Percentiles rank a stretch among this genome's conserved stretches.
Evolutionary conservation across 805 yeast genomes (phyloP).

Genomic region (Wickerhamiella spandovensis): DNA sequence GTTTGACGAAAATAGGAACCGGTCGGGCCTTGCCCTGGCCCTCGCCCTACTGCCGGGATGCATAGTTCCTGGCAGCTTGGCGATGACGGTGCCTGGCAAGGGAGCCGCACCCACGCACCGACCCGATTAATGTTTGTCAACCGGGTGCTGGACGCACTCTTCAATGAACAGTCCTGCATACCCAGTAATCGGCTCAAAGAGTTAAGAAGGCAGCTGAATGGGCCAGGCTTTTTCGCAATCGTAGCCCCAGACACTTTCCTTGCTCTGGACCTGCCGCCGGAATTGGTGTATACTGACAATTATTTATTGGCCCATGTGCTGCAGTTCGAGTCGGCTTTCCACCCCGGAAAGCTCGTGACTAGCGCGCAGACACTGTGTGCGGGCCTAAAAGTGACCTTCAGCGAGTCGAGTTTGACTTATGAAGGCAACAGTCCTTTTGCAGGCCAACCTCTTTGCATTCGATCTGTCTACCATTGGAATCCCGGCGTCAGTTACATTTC

Average conservation of each 20-base stretch:
- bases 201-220: constrained; percentile 5
- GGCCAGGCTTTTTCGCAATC: constrained; percentile 5
- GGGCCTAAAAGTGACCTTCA: background rate
- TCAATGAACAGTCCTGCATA: constrained; percentile 8
- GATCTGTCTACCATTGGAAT: constrained; percentile 5
- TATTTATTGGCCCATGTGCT: constrained; percentile 15
- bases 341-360: background rate
- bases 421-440: background rate
- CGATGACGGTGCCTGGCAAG: background rate
- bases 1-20: background rate
- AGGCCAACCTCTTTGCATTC: background rate
- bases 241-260: constrained; percentile 11
- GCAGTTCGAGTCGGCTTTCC: constrained; percentile 1
- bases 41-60: background rate
- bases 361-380: background rate
- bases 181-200: constrained; percentile 11
- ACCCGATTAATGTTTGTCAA: constrained; percentile 2
- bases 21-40: too few relatives aligned
- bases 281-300: constrained; percentile 10
- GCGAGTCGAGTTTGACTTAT: background rate
- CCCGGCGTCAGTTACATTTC: constrained; percentile 7
- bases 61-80: background rate
- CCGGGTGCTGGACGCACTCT: constrained; percentile 15
- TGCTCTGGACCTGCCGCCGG: constrained; percentile 2
- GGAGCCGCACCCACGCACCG: background rate